Conservation (phyloP, 257 asterid species). For the Lycium ferocissimum region DNA sequence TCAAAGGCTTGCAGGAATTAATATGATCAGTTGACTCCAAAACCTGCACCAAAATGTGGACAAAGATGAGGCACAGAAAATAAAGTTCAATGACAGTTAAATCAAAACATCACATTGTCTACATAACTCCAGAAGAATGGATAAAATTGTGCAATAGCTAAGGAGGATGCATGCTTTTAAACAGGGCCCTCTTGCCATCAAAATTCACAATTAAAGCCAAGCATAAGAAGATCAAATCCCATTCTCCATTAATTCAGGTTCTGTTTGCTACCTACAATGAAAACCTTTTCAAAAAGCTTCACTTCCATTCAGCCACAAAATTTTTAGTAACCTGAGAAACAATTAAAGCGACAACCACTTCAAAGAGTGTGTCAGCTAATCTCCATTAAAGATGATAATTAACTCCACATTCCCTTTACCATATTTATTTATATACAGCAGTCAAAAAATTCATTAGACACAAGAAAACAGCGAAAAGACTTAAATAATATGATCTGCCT, state of each 20-base stretch:
- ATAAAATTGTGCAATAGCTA: not conserved
- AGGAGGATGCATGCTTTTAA: not conserved
- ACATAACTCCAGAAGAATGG: not conserved
- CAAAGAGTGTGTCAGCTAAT: not conserved
- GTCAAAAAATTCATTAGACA: not conserved
- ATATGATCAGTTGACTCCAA: constrained; percentile 97
- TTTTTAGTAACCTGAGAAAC: not conserved
- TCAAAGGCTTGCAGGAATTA: constrained; percentile 94
- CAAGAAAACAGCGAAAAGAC: not conserved
- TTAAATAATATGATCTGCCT: constrained; percentile 1
- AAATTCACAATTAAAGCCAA: not conserved
- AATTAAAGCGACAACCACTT: not conserved
- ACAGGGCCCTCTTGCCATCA: not conserved
- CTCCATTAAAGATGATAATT: not conserved
- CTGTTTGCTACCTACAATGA: not conserved
- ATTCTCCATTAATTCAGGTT: not conserved
- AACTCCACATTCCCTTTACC: not conserved
- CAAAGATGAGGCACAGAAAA: not conserved
- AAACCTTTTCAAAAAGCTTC: not conserved
- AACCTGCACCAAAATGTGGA: constrained; percentile 56
- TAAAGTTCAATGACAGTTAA: not conserved
- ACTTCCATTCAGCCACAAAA: not conserved
- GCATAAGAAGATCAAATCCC: not conserved
- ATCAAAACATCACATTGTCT: not conserved
- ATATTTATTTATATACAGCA: not conserved